Evolutionary conservation across 495 filamentous ascomycete genomes (phyloP).

Genomic region (Podospora sp.): DNA sequence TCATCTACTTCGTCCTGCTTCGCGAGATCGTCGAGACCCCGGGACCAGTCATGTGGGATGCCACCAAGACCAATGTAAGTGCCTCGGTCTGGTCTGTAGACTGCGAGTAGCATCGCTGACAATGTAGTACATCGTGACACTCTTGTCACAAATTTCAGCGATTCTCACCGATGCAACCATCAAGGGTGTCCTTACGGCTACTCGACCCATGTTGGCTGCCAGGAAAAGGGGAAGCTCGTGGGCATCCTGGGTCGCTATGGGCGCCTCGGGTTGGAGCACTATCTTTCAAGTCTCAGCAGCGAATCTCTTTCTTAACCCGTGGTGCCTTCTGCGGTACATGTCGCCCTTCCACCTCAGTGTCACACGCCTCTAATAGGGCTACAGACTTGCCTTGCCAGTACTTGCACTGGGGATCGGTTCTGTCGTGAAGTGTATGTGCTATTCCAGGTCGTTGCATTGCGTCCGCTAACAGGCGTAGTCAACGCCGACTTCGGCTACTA

Average conservation of each 20-base stretch:
- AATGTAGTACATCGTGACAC: constrained; percentile 8
- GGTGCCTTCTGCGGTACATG: constrained; percentile 13
- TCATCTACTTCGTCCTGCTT: constrained; percentile 23
- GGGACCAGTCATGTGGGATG: constrained; percentile 17
- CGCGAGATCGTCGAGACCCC: constrained; percentile 9
- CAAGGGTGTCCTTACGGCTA: constrained; percentile 10
- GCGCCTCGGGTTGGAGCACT: constrained; percentile 10
- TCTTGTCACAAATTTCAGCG: constrained; percentile 19
- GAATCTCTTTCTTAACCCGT: constrained; percentile 11
- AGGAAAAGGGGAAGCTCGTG: constrained; percentile 1
- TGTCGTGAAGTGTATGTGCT: constrained; percentile 20
- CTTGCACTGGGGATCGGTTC: constrained; percentile 16
- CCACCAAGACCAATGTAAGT: constrained; percentile 18
- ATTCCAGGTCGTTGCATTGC: neutral
- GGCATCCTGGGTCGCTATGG: constrained; percentile 13
- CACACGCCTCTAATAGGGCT: too few relatives aligned
- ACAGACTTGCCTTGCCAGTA: constrained; percentile 1
- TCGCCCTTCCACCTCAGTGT: too few relatives aligned
- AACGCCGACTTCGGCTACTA: constrained; percentile 24
- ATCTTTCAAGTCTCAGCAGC: constrained; percentile 19
- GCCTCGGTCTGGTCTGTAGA: too few relatives aligned
- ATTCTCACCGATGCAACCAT: constrained; percentile 15
- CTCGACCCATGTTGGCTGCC: constrained; percentile 7
- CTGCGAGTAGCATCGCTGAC: too few relatives aligned
- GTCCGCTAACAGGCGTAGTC: constrained; percentile 16